phyloP scores from a whole-genome alignment of 2,329 filamentous ascomycete genomes.

The Teratosphaeria epicoccoides region DNA sequence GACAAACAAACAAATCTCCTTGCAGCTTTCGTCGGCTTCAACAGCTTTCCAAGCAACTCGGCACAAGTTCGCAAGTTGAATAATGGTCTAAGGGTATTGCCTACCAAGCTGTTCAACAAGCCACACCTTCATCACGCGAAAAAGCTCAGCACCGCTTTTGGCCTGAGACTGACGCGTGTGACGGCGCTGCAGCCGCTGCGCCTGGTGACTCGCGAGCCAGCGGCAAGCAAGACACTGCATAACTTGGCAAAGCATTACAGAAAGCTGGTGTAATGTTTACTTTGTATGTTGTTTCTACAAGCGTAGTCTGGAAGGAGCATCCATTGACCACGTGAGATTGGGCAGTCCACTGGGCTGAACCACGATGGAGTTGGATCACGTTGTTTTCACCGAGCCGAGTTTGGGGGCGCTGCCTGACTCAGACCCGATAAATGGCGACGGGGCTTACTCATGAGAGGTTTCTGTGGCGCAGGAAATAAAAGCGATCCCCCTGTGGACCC shows the following conservation, averaged over 20 bases:
- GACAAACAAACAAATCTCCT: no score
- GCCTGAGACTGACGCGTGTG: slow-evolving; percentile 3
- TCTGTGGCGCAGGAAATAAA: not conserved
- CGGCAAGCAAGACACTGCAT: slow-evolving; percentile 11
- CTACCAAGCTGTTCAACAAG: no score
- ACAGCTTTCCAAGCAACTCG: no score
- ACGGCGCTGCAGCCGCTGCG: not conserved
- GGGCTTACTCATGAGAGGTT: not conserved
- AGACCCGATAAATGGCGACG: not conserved
- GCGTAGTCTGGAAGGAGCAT: no score
- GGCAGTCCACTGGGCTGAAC: slow-evolving; percentile 16
- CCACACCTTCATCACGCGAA: no score
- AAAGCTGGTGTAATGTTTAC: slow-evolving; percentile 14
- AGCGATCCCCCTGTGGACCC: no score
- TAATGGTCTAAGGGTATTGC: no score
- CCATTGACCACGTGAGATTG: not conserved
- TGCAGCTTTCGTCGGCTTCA: no score
- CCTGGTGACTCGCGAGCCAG: no score
- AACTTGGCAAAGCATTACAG: slow-evolving; percentile 12
- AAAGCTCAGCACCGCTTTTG: slow-evolving; percentile 7
- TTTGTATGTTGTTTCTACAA: slow-evolving; percentile 9
- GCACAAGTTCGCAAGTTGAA: no score
- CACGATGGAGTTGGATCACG: slow-evolving; percentile 16
- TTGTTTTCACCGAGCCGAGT: slow-evolving; percentile 23
- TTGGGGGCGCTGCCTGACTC: slow-evolving; percentile 17